Evolutionary conservation across 164 flowering plant species (phyloP), one percentile per base, ranked within the genome.

Genomic region (Paratinospora sagittata): DNA sequence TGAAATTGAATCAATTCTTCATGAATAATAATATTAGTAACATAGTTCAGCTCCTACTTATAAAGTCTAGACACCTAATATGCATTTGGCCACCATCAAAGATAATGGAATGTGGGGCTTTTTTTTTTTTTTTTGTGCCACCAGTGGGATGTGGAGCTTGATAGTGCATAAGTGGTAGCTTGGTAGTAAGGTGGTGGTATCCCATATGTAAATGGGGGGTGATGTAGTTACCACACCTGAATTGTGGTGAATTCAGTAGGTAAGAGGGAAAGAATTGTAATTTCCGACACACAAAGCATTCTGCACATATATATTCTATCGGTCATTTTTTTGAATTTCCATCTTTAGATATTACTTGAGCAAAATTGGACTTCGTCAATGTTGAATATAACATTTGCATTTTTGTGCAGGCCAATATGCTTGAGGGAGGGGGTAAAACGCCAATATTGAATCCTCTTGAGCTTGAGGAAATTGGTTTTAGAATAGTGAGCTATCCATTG

Each of bases 371-470:
- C 9, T 55, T 55, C 8, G 19, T 5, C 24, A 19, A 55, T 66
- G 27, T 19, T 26, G 64, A 49, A 73, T 72, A 30, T 45, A 45
- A 21, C 52, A 69, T 30, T 55, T 34, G 14, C 8, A 57, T 70
- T 69, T 8, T 30, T 75, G 21, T 79, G 76, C 74, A 94, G 98
- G 97, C 92, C 47, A 95, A 90, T 77, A 95, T 95, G 98, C 98
- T 95, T 79, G 97, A 95, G 89, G 97, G 97, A 77, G 98, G 97
- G 16, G 98, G 98, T 0, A 92, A 88, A 82, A 88, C 97, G 64
- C 98, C 98, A 64, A 90, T 95, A 65, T 82, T 92, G 52, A 85
- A 65, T 74, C 98, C 96, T 45, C 76, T 79, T 65, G 98, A 95
- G 75, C 91, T 95, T 69, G 96, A 88, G 67, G 93, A 87, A 43